Evolutionary conservation across 2,329 filamentous ascomycete genomes (phyloP).

Genomic region (Nannizzia gypsea): DNA sequence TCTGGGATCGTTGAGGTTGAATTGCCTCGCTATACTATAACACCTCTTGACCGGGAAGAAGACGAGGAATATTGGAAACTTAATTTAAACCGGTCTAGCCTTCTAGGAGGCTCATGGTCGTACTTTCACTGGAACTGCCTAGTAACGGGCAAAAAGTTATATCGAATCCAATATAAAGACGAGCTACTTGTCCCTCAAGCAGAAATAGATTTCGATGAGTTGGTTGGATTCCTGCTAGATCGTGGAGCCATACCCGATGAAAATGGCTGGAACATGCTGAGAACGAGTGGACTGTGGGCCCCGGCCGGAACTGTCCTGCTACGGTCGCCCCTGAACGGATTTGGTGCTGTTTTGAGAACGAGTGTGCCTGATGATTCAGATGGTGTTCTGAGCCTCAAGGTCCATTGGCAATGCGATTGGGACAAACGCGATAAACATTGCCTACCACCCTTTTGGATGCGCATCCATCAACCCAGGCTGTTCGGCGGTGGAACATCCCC

Average conservation of each 20-base stretch:
- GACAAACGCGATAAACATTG: constrained; percentile 41
- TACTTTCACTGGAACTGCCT: constrained; percentile 56
- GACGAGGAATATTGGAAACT: constrained; percentile 49
- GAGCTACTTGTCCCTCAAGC: constrained; percentile 38
- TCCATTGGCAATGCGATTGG: constrained; percentile 47
- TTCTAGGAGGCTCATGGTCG: constrained; percentile 53
- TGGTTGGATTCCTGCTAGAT: constrained; percentile 52
- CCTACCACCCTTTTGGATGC: constrained; percentile 48
- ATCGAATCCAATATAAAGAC: constrained; percentile 51
- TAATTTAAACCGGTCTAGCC: constrained; percentile 39
- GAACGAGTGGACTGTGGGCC: constrained; percentile 49
- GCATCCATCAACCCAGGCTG: constrained; percentile 18
- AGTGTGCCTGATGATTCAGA: constrained; percentile 49
- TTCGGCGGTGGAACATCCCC: neutral
- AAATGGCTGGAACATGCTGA: constrained; percentile 47
- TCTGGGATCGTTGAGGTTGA: constrained; percentile 57
- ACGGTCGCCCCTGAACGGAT: constrained; percentile 39
- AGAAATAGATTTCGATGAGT: constrained; percentile 46
- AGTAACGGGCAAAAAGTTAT: constrained; percentile 49
- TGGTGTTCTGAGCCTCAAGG: constrained; percentile 46
- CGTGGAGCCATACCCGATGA: constrained; percentile 50
- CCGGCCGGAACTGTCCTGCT: constrained; percentile 48
- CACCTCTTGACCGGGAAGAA: constrained; percentile 46
- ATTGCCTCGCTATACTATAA: constrained; percentile 52
- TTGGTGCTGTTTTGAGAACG: constrained; percentile 41